phyloP scores from a whole-genome alignment of 2,329 filamentous ascomycete genomes.

The Arthrobotrys pseudoclavata region DNA sequence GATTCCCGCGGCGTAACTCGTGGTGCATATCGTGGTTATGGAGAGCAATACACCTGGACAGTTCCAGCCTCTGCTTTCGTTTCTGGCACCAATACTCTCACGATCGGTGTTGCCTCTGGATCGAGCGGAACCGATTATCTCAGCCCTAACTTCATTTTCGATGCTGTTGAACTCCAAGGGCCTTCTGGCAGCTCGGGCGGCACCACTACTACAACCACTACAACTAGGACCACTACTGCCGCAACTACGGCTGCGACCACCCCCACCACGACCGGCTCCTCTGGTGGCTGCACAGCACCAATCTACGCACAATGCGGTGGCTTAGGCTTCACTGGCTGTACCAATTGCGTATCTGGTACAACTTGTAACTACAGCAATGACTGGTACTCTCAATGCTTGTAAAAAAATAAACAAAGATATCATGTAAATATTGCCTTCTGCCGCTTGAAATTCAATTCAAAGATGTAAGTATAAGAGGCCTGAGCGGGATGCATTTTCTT shows the following conservation, averaged over 20 bases:
- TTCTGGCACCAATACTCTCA: conserved; percentile 75
- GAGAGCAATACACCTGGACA: conserved; percentile 75
- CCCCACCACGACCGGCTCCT: conserved; percentile 17
- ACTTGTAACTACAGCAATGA: conserved; percentile 61
- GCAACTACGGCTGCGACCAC: conserved; percentile 28
- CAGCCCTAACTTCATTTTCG: conserved; percentile 70
- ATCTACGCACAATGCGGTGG: conserved; percentile 63
- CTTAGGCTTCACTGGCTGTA: conserved; percentile 60
- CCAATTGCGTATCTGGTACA: conserved; percentile 60
- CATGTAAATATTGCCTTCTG: conserved; percentile 22
- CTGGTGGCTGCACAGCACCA: conserved; percentile 23
- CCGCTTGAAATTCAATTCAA: neutral
- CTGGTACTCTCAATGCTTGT: conserved; percentile 63
- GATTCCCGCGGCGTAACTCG: conserved; percentile 76
- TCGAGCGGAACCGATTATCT: conserved; percentile 72
- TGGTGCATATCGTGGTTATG: conserved; percentile 75
- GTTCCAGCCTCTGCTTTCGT: conserved; percentile 74
- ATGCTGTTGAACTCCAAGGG: conserved; percentile 57
- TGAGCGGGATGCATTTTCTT: neutral
- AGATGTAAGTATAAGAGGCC: neutral
- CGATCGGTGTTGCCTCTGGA: conserved; percentile 73
- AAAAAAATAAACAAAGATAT: neutral
- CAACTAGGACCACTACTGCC: conserved; percentile 10
- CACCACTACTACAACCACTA: conserved; percentile 32
- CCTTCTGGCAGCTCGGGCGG: conserved; percentile 12